Evolutionary conservation across 495 filamentous ascomycete genomes (phyloP).

Genomic region (Talaromyces thailandensis): DNA sequence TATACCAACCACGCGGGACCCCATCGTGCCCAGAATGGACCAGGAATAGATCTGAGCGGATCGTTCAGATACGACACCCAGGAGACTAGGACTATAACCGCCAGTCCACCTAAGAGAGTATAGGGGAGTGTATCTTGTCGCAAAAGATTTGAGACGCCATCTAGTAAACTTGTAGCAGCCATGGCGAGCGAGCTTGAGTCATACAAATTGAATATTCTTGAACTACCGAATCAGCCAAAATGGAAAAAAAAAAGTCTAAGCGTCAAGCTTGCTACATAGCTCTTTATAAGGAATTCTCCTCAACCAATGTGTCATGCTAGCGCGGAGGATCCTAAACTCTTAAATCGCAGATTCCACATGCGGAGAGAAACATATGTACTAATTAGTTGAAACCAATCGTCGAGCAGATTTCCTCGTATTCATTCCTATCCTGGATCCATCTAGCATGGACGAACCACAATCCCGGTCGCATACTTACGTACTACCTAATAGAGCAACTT

Average conservation of each 20-base stretch:
- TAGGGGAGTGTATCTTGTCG: not conserved
- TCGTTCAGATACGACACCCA: not conserved
- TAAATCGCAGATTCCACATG: not conserved
- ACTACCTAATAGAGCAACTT: not conserved
- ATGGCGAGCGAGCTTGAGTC: not conserved
- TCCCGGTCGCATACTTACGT: not conserved
- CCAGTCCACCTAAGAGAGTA: not conserved
- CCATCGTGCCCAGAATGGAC: constrained; percentile 1
- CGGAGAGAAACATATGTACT: not conserved
- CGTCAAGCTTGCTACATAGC: not conserved
- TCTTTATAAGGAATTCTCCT: not conserved
- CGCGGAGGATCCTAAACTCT: not conserved
- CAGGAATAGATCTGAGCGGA: not conserved
- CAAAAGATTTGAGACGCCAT: not conserved
- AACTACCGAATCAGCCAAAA: not conserved
- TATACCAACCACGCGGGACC: not conserved
- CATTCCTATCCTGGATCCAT: not conserved
- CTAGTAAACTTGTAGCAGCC: not conserved
- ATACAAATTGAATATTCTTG: not conserved
- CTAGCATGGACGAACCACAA: not conserved
- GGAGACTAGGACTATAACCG: not conserved
- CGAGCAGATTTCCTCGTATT: not conserved
- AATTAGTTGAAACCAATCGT: not conserved
- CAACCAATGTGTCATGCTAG: not conserved
- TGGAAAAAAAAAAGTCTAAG: not conserved